phyloP scores from a whole-genome alignment of 108 stramenopile species.

The Hondaea fermentalgiana region DNA sequence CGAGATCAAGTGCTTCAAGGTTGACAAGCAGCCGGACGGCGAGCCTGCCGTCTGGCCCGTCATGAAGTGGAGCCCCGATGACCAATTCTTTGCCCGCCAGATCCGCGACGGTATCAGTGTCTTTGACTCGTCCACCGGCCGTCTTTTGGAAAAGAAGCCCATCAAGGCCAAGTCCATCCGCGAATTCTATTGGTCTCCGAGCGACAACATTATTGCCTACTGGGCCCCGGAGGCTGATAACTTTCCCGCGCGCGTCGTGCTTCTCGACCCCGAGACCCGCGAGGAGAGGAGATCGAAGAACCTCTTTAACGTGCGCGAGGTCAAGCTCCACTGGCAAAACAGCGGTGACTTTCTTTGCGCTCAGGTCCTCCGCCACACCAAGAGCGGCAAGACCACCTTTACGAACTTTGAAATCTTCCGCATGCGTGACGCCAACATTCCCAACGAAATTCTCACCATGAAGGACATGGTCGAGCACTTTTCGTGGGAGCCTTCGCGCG shows the following conservation, averaged over 20 bases:
- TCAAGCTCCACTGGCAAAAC: conserved; percentile 30
- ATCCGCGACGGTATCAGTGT: conserved; percentile 14
- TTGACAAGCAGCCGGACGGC: not conserved
- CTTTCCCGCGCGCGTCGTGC: conserved; percentile 24
- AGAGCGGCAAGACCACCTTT: not conserved
- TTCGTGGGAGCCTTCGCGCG: conserved; percentile 24
- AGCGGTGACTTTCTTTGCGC: conserved; percentile 30
- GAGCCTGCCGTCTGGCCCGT: conserved; percentile 14
- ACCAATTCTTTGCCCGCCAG: conserved; percentile 20
- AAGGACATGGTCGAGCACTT: conserved; percentile 15
- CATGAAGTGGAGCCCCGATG: conserved; percentile 27
- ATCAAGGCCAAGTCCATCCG: not conserved
- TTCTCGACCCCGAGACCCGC: conserved; percentile 10
- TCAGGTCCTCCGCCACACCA: conserved; percentile 20
- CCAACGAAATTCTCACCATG: conserved; percentile 14
- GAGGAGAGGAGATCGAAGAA: conserved; percentile 8
- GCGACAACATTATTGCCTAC: conserved; percentile 21
- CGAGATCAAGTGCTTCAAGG: conserved; percentile 24
- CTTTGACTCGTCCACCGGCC: not conserved
- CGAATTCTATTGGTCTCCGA: conserved; percentile 31
- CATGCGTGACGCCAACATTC: not conserved
- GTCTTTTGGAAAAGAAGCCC: conserved; percentile 25
- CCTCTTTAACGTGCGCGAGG: conserved; percentile 31
- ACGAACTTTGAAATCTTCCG: conserved; percentile 34
- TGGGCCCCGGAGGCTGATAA: conserved; percentile 29